These are phyloP conservation scores for Polytrichum commune DNA, from an alignment of 225 moss, liverwort and hornwort species.

Conservation along the genomic window DNA sequence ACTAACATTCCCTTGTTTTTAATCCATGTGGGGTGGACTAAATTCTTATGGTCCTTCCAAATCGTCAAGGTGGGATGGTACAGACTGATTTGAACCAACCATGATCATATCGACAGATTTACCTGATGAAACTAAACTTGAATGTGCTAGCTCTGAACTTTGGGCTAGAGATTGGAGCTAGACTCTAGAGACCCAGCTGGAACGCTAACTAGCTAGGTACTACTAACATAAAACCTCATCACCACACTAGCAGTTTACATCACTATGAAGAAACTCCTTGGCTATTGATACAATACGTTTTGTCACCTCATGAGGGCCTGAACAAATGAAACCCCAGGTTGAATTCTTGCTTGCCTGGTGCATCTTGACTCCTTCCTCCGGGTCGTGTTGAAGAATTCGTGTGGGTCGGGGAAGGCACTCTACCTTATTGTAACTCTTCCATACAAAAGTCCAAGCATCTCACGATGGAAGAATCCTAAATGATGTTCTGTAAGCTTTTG, in stretches of 20 bases:
- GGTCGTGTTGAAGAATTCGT: background rate
- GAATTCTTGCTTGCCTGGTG: conserved; percentile 16
- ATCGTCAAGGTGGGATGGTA: background rate
- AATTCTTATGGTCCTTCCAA: no score
- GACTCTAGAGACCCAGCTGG: background rate
- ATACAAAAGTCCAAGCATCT: conserved; percentile 15
- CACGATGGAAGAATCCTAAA: conserved; percentile 16
- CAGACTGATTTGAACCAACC: background rate
- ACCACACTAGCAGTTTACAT: conserved; percentile 3
- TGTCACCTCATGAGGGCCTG: conserved; percentile 19
- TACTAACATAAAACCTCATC: conserved; percentile 12
- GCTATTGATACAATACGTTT: conserved; percentile 22
- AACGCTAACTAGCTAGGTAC: background rate
- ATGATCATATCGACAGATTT: conserved; percentile 54
- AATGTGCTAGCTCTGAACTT: conserved; percentile 18
- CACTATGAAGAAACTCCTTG: conserved; percentile 8
- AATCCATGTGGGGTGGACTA: no score
- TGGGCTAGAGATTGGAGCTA: conserved; percentile 1
- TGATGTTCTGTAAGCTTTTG: conserved; percentile 15
- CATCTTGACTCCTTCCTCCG: background rate
- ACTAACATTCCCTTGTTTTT: no score
- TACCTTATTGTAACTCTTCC: conserved; percentile 7
- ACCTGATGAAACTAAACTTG: conserved; percentile 50
- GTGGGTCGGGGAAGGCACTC: conserved; percentile 1
- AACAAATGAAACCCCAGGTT: conserved; percentile 25